Percentiles rank a stretch among this genome's conserved stretches.
phyloP scores from a whole-genome alignment of 1,139 yeast species.

The Saccharomyces hybrid region DNA sequence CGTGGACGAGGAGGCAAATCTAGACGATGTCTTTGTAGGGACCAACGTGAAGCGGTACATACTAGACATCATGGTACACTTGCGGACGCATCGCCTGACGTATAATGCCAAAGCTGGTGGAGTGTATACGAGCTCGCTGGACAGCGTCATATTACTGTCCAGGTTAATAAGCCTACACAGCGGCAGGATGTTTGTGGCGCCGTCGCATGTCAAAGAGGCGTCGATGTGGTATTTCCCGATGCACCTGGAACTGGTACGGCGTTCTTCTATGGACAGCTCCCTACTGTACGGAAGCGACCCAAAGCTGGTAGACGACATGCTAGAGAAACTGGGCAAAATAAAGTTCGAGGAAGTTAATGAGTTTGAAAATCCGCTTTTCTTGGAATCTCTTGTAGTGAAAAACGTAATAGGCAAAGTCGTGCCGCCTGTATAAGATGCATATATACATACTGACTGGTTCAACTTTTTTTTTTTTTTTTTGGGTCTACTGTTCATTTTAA shows the following conservation, averaged over 20 bases:
- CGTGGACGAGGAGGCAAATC: neutral
- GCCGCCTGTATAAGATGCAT: conserved; percentile 19
- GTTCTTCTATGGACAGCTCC: conserved; percentile 24
- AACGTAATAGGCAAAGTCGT: conserved; percentile 28
- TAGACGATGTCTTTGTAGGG: conserved; percentile 15
- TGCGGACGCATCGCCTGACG: conserved; percentile 29
- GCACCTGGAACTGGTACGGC: conserved; percentile 23
- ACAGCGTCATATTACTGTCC: conserved; percentile 21
- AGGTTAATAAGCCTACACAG: conserved; percentile 17
- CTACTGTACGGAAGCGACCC: conserved; percentile 28
- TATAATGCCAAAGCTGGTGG: conserved; percentile 31
- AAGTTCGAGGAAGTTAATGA: conserved; percentile 15
- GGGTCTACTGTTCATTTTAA: no score
- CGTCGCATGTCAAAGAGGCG: conserved; percentile 26
- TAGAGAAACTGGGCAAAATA: conserved; percentile 18
- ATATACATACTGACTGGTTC: no score
- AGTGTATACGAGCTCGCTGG: conserved; percentile 20
- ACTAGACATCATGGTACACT: conserved; percentile 30
- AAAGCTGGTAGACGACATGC: conserved; percentile 24
- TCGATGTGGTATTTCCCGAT: conserved; percentile 28
- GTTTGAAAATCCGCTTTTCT: conserved; percentile 23
- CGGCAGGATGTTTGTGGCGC: conserved; percentile 21
- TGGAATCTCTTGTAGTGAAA: conserved; percentile 24
- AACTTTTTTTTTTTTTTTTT: no score
- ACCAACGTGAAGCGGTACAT: conserved; percentile 27